Base-by-base conservation (phyloP, 495 filamentous ascomycete genomes). In the Hypoxylon lienhwacheense region DNA sequence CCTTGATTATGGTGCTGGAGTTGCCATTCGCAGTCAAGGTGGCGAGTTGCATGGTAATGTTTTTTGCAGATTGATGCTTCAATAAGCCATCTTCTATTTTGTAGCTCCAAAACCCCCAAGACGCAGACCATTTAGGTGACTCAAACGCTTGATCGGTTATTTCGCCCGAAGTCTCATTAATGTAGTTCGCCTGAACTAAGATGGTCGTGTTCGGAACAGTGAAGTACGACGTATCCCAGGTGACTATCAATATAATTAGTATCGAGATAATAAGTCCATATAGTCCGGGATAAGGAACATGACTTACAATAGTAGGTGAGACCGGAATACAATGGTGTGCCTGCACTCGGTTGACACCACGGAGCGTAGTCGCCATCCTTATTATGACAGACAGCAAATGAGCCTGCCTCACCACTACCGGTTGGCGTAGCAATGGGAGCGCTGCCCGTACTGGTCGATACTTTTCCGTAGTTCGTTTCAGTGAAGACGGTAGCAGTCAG, bases 191-290 rank as follows among this genome's bases (percentile, higher is more conserved):
- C 17, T 69, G 55, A 22, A 75, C 35, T 5, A 65, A 52, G 12
- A 74, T 59, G 12, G 65, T 68, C 4, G 64, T 61, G 53, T 73
- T 72, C n/a, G 46, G 58, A n/a, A 32, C 39, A 12, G 50, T 46
- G 63, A 76, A 76, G 62, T 59, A 72, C n/a, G 59, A 39, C 0
- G 74, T 59, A 56, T 78, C 72, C 75, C 75, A 77, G 12, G 69
- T 73, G 19, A 77, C 75, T 77, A 31, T 22, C 19, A 20, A 24
- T 7, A 1, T 36, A 1, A 33, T 64, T 11, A 61, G 53, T 36
- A 16, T n/a, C n/a, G n/a, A 49, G 14, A 25, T 16, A 25, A 5
- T 12, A 25, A 26, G 8, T 20, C 4, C 16, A 17, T 14, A 14
- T 3, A n/a, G n/a, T 14, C 4, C 10, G 12, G 16, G 26, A 46